A percentile compares a stretch with the other conserved stretches of the same genome.
Evolutionary conservation across 257 asterid genomes (phyloP).

Genomic region (Mentha longifolia): DNA sequence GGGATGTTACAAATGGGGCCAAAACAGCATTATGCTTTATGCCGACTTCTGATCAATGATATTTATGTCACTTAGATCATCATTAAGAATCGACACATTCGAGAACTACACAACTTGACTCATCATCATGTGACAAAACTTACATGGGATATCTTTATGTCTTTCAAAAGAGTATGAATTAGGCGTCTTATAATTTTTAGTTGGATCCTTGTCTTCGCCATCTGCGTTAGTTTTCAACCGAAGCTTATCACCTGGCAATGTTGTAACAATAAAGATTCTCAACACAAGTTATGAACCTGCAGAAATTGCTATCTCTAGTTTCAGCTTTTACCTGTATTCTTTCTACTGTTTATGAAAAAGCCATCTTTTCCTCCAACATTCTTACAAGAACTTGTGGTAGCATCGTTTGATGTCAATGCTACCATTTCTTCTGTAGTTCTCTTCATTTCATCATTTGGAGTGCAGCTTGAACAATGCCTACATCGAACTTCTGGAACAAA

Average conservation of each 20-base stretch:
- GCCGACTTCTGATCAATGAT: neutral
- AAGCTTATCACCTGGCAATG: slow-evolving; percentile 30
- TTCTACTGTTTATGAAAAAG: slow-evolving; percentile 18
- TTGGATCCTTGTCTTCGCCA: slow-evolving; percentile 27
- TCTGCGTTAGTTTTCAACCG: slow-evolving; percentile 4
- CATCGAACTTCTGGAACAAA: slow-evolving; percentile 59
- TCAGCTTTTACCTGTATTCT: slow-evolving; percentile 39
- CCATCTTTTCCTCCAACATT: slow-evolving; percentile 25
- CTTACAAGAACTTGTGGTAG: slow-evolving; percentile 28
- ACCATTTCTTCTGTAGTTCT: slow-evolving; percentile 29
- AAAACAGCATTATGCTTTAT: neutral
- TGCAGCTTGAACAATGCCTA: slow-evolving; percentile 70
- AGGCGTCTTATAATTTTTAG: slow-evolving; percentile 7
- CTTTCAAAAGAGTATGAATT: slow-evolving; percentile 8
- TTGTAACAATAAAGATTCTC: neutral
- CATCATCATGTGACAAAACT: slow-evolving; percentile 17
- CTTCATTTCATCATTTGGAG: slow-evolving; percentile 32
- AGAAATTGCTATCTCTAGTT: slow-evolving; percentile 7
- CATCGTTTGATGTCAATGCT: slow-evolving; percentile 24
- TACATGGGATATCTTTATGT: slow-evolving; percentile 30
- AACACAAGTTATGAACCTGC: neutral
- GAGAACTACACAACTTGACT: neutral
- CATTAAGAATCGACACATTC: neutral
- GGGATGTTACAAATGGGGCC: slow-evolving; percentile 21
- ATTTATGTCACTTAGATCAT: neutral